Evolutionary conservation across 306 rosid species (phyloP).

Genomic region (Castanea crenata): DNA sequence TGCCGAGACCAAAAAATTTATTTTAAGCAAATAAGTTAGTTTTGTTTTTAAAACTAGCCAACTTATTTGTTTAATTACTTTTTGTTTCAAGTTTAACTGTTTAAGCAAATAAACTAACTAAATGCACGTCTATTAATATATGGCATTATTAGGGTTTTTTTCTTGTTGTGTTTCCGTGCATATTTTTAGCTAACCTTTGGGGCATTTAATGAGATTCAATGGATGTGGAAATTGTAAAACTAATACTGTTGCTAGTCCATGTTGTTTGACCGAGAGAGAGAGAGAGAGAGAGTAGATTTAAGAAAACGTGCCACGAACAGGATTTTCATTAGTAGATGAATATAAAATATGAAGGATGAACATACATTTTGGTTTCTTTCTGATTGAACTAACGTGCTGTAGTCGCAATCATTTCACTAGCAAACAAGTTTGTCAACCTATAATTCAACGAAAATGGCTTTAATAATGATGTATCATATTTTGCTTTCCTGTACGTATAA

Average conservation of each 20-base stretch:
- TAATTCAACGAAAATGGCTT: constrained; percentile 9
- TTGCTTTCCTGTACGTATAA: neutral
- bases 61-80: too few species aligned
- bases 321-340: too few species aligned
- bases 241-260: constrained; percentile 14
- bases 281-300: too few species aligned
- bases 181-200: neutral
- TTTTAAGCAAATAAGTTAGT: too few species aligned
- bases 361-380: neutral
- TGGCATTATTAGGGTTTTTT: too few species aligned
- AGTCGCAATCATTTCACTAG: neutral
- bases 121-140: too few species aligned
- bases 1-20: too few species aligned
- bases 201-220: neutral
- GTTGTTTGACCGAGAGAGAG: constrained; percentile 8
- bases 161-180: too few species aligned
- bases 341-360: neutral
- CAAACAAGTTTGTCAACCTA: neutral
- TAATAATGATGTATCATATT: neutral
- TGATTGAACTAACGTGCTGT: neutral
- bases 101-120: too few species aligned
- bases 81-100: too few species aligned
- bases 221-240: constrained; percentile 20
- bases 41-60: too few species aligned
- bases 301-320: too few species aligned